These are phyloP conservation scores for Styphnolobium japonicum DNA, from an alignment of 306 rosid species.

Conservation along the genomic window DNA sequence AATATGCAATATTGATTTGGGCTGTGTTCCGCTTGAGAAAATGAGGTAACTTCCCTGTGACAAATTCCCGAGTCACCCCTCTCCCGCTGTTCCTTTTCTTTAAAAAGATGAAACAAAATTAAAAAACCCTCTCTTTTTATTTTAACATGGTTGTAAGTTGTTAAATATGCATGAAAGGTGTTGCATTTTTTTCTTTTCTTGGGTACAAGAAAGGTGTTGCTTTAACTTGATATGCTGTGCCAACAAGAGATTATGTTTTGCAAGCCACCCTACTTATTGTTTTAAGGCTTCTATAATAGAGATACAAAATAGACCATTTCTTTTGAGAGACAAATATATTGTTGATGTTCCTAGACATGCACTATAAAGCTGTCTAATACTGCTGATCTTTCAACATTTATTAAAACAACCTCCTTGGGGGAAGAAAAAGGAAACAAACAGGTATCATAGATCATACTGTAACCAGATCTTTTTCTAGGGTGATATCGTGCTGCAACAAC, in stretches of 20 bases:
- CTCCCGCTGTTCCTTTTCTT: not conserved
- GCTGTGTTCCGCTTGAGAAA: conserved; percentile 59
- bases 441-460: not conserved
- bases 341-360: not conserved
- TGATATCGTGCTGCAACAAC: not conserved
- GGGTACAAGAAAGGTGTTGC: not conserved
- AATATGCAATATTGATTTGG: conserved; percentile 62
- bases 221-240: not conserved
- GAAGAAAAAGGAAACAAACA: not conserved
- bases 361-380: not conserved
- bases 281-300: not conserved
- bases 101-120: not conserved
- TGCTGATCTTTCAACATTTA: not conserved
- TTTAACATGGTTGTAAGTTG: not conserved
- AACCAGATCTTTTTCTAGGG: not conserved
- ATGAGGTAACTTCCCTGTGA: conserved; percentile 51
- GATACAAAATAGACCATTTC: not conserved
- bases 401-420: not conserved
- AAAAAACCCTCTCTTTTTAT: not conserved
- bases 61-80: not conserved
- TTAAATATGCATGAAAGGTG: not conserved
- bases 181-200: too few species aligned
- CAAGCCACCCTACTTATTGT: not conserved
- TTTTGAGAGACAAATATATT: not conserved
- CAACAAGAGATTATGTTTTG: not conserved